phyloP scores from a whole-genome alignment of 306 rosid species.

The Cicer yamashitae region DNA sequence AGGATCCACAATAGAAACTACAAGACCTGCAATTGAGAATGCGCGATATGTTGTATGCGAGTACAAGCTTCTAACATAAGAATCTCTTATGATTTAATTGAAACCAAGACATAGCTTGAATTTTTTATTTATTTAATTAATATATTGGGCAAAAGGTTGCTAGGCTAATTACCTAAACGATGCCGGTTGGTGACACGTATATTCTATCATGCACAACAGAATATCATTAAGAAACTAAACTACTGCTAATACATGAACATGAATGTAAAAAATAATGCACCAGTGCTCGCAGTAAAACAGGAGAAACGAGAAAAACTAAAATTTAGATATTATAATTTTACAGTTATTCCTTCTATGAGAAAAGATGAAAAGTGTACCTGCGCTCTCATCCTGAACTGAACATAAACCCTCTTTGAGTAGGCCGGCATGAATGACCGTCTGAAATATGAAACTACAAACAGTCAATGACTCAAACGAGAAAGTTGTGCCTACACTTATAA shows the following conservation, averaged over 20 bases:
- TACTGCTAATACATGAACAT: constrained; percentile 23
- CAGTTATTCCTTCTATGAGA: constrained; percentile 33
- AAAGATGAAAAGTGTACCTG: constrained; percentile 61
- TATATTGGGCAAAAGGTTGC: constrained; percentile 19
- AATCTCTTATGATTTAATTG: constrained; percentile 1
- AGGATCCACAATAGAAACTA: constrained; percentile 81
- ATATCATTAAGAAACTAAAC: constrained; percentile 15
- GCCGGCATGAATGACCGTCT: constrained; percentile 75
- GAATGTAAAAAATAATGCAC: constrained; percentile 11
- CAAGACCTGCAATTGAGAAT: constrained; percentile 64
- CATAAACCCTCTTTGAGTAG: constrained; percentile 77
- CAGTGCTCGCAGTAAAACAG: constrained; percentile 20
- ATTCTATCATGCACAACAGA: constrained; percentile 27
- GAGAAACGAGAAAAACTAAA: constrained; percentile 13
- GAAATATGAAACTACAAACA: constrained; percentile 48
- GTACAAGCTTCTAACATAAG: constrained; percentile 22
- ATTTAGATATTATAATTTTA: constrained; percentile 20
- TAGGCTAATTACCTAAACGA: constrained; percentile 3
- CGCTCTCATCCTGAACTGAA: constrained; percentile 92
- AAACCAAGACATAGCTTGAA: constrained; percentile 20
- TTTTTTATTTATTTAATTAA: background rate
- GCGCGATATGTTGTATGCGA: constrained; percentile 17
- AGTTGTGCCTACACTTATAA: background rate
- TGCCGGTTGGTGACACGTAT: background rate
- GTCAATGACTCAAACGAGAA: constrained; percentile 38